phyloP scores from a whole-genome alignment of 805 yeast genomes.

The Crinitomyces ghanaensis region DNA sequence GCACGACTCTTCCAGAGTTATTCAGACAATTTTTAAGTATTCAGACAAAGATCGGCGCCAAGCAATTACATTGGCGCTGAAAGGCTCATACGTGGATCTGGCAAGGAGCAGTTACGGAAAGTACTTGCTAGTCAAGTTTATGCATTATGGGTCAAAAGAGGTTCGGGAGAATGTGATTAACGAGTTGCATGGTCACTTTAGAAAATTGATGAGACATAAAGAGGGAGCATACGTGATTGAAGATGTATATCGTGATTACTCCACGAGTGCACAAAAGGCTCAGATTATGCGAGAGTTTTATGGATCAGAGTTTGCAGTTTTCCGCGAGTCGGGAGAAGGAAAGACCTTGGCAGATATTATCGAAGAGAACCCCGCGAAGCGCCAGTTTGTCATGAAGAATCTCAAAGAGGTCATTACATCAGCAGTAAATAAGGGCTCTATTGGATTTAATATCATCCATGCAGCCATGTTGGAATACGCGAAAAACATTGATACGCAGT shows the following conservation, averaged over 20 bases:
- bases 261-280: slow-evolving; percentile 70
- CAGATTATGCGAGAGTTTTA: slow-evolving; percentile 94
- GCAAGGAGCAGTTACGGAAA: slow-evolving; percentile 94
- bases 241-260: slow-evolving; percentile 76
- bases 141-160: slow-evolving; percentile 84
- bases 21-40: slow-evolving; percentile 85
- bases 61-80: slow-evolving; percentile 51
- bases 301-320: slow-evolving; percentile 91
- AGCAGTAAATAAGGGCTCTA: slow-evolving; percentile 88
- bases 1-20: slow-evolving; percentile 94
- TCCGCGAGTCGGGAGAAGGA: slow-evolving; percentile 60
- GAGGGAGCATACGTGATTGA: slow-evolving; percentile 98
- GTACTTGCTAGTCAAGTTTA: slow-evolving; percentile 72
- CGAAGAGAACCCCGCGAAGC: slow-evolving; percentile 61
- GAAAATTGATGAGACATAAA: slow-evolving; percentile 90
- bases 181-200: slow-evolving; percentile 81
- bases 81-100: slow-evolving; percentile 65
- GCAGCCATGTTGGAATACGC: slow-evolving; percentile 91
- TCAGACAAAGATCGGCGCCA: slow-evolving; percentile 71
- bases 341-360: slow-evolving; percentile 55
- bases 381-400: slow-evolving; percentile 61
- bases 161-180: slow-evolving; percentile 63
- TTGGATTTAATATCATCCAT: slow-evolving; percentile 91
- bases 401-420: slow-evolving; percentile 75
- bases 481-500: slow-evolving; percentile 50